These are phyloP conservation scores for Dacryopinax primogenitus DNA, from an alignment of 768 basidiomycete genomes.

Conservation along the genomic window DNA sequence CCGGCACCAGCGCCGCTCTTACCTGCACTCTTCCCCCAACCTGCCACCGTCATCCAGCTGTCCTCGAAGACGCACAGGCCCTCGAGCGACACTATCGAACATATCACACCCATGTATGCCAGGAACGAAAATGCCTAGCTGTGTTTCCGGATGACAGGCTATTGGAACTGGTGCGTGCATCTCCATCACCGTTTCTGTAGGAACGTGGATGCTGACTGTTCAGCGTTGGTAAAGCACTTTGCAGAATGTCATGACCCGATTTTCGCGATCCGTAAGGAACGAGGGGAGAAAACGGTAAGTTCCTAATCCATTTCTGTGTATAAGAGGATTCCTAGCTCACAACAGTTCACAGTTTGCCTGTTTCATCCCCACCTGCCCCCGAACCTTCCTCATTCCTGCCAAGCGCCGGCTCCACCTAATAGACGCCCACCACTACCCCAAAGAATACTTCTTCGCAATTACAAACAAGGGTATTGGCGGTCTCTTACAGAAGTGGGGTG, in stretches of 20 bases:
- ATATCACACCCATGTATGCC: conserved; percentile 75
- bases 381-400: conserved; percentile 59
- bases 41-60: conserved; percentile 53
- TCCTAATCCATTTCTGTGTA: not conserved
- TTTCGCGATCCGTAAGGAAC: conserved; percentile 57
- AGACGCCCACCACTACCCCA: conserved; percentile 67
- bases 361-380: conserved; percentile 45
- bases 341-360: conserved; percentile 54
- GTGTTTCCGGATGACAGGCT: conserved; percentile 77
- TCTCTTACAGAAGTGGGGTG: conserved; percentile 65
- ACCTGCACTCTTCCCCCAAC: conserved; percentile 73
- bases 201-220: conserved; percentile 9
- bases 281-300: conserved; percentile 76
- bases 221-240: conserved; percentile 29
- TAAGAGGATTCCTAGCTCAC: conserved; percentile 16
- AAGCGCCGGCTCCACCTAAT: conserved; percentile 69
- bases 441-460: conserved; percentile 81
- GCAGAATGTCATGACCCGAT: conserved; percentile 76
- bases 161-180: conserved; percentile 56
- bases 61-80: conserved; percentile 51
- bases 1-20: conserved; percentile 28
- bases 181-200: not conserved
- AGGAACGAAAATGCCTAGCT: conserved; percentile 50
- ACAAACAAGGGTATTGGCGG: conserved; percentile 85
- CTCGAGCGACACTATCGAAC: conserved; percentile 73